Evolutionary conservation across 441 rosid species (phyloP).

Genomic region (Daphne laureola): DNA sequence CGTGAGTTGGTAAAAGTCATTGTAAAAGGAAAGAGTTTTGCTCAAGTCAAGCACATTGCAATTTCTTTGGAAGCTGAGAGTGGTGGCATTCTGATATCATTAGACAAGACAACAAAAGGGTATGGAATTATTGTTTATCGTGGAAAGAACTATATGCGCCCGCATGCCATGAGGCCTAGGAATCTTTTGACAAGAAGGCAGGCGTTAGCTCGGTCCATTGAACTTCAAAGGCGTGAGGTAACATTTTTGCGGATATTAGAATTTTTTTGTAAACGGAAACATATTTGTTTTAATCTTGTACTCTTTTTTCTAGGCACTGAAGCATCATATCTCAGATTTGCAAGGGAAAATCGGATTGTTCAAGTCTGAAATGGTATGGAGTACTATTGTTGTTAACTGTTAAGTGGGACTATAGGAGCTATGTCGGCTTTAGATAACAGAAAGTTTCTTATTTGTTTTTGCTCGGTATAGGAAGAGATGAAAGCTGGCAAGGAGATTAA

Average conservation of each 20-base stretch:
- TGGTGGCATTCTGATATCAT: slow-evolving; percentile 73
- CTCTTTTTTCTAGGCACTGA: slow-evolving; percentile 51
- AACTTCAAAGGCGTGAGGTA: slow-evolving; percentile 90
- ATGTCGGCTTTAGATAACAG: slow-evolving; percentile 3
- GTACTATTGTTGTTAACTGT: slow-evolving; percentile 6
- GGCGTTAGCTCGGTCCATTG: slow-evolving; percentile 75
- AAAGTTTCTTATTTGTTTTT: slow-evolving; percentile 1
- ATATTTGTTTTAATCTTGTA: slow-evolving; percentile 2
- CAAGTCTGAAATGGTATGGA: slow-evolving; percentile 50
- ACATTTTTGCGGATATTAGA: slow-evolving; percentile 8
- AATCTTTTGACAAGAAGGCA: slow-evolving; percentile 69
- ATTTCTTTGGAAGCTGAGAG: slow-evolving; percentile 83
- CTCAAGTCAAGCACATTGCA: slow-evolving; percentile 73
- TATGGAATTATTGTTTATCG: slow-evolving; percentile 66
- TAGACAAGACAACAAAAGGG: slow-evolving; percentile 75
- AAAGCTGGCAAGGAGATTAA: slow-evolving; percentile 32
- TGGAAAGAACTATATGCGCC: slow-evolving; percentile 73
- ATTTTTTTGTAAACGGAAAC: slow-evolving; percentile 8
- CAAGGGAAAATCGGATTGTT: slow-evolving; percentile 50
- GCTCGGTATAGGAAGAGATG: slow-evolving; percentile 34
- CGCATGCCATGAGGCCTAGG: slow-evolving; percentile 45
- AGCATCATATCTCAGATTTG: slow-evolving; percentile 56
- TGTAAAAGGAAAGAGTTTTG: slow-evolving; percentile 45
- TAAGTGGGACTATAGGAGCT: not conserved
- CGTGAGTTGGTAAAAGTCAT: slow-evolving; percentile 75